A percentile compares a stretch with the other conserved stretches of the same genome.
These are phyloP conservation scores for Withania somnifera DNA, from an alignment of 305 asterid genomes.

Conservation along the genomic window DNA sequence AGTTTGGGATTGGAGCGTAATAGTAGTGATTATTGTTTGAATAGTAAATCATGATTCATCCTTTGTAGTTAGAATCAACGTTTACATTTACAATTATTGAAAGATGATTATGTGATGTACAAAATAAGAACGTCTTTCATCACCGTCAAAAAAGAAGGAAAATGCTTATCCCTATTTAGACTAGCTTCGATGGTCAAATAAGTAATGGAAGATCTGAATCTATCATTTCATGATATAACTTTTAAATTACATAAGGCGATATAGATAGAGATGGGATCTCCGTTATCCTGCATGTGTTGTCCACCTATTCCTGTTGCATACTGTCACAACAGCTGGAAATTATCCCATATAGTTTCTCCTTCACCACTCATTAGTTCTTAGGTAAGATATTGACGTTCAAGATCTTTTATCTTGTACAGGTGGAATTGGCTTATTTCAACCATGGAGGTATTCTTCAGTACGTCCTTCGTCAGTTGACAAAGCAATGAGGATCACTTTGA, in stretches of 20 bases:
- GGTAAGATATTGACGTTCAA: not conserved
- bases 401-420: constrained; percentile 27
- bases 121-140: not conserved
- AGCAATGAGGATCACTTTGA: constrained; percentile 20
- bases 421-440: constrained; percentile 79
- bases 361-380: not conserved
- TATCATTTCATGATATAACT: not conserved
- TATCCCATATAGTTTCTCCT: not conserved
- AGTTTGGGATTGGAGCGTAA: not conserved
- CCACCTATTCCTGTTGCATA: not conserved
- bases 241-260: not conserved
- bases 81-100: not conserved
- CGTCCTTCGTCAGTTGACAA: constrained; percentile 58
- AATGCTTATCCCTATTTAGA: not conserved
- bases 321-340: not conserved
- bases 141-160: not conserved
- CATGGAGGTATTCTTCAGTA: constrained; percentile 81
- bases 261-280: not conserved
- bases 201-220: not conserved
- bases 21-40: not conserved
- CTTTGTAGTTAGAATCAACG: not conserved
- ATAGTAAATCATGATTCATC: not conserved
- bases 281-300: not conserved
- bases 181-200: not conserved
- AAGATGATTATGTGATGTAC: not conserved